Conservation (phyloP, 1,284 basidiomycete species). For the Lignosus rhinocerotis region DNA sequence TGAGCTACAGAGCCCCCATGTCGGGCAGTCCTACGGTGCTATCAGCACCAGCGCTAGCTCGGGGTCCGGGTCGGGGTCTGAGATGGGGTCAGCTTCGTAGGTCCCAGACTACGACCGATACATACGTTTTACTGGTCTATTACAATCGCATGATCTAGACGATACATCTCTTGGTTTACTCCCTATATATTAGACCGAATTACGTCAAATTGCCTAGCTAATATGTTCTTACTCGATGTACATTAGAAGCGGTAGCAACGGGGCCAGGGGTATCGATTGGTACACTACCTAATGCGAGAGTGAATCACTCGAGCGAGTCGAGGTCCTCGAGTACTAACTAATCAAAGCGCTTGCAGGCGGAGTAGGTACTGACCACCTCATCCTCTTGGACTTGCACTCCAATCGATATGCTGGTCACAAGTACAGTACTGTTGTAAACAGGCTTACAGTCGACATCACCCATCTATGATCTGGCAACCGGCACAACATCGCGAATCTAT, state of each 20-base stretch:
- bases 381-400: too few species aligned
- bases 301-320: too few species aligned
- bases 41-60: slow-evolving; percentile 11
- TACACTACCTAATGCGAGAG: too few species aligned
- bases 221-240: slow-evolving; percentile 21
- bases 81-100: background rate
- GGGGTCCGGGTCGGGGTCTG: background rate
- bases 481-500: too few species aligned
- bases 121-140: too few species aligned
- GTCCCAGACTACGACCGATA: background rate
- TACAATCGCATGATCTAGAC: background rate
- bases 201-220: slow-evolving; percentile 7
- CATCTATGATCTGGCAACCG: too few species aligned
- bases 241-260: slow-evolving; percentile 11
- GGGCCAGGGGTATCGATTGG: background rate
- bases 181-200: background rate
- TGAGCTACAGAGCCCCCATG: slow-evolving; percentile 1
- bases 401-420: too few species aligned
- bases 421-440: too few species aligned
- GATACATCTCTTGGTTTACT: background rate
- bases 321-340: too few species aligned
- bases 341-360: too few species aligned
- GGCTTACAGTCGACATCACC: too few species aligned
- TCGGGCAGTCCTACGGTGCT: slow-evolving; percentile 7
- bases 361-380: too few species aligned